Evolutionary conservation across 805 yeast genomes (phyloP).

Genomic region (Kodamaea nitidulidarum): DNA sequence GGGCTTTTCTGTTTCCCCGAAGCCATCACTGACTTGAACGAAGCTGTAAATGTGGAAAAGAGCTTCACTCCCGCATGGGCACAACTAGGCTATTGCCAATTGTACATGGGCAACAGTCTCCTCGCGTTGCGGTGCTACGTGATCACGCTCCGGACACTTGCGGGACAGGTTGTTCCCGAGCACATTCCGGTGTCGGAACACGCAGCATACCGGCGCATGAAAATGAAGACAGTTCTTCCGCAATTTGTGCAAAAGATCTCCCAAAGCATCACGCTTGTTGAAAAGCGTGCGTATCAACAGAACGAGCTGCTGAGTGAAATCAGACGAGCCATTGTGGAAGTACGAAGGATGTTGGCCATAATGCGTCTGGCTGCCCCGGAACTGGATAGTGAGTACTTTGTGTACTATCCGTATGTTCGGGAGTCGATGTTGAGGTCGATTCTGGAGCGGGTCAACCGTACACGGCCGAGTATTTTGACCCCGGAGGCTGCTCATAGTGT

Average conservation of each 20-base stretch:
- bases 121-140: slow-evolving; percentile 32
- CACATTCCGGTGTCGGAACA: slow-evolving; percentile 13
- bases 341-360: slow-evolving; percentile 23
- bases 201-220: slow-evolving; percentile 20
- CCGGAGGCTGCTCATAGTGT: slow-evolving; percentile 37
- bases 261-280: slow-evolving; percentile 32
- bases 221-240: slow-evolving; percentile 27
- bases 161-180: slow-evolving; percentile 31
- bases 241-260: slow-evolving; percentile 35
- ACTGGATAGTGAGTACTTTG: slow-evolving; percentile 24
- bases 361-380: slow-evolving; percentile 21
- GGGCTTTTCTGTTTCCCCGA: slow-evolving; percentile 39
- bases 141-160: slow-evolving; percentile 25
- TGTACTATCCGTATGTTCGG: slow-evolving; percentile 23
- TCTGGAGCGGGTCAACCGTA: slow-evolving; percentile 28
- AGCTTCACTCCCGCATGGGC: slow-evolving; percentile 41
- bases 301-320: slow-evolving; percentile 24
- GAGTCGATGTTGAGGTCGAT: slow-evolving; percentile 21
- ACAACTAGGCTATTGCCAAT: slow-evolving; percentile 41
- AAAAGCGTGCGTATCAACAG: slow-evolving; percentile 37
- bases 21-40: slow-evolving; percentile 34
- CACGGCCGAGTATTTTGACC: slow-evolving; percentile 33
- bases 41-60: slow-evolving; percentile 28
- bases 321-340: slow-evolving; percentile 19
- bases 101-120: slow-evolving; percentile 36